Conservation (phyloP, 805 yeast genomes). For the Saccharomycopsis sp. region DNA sequence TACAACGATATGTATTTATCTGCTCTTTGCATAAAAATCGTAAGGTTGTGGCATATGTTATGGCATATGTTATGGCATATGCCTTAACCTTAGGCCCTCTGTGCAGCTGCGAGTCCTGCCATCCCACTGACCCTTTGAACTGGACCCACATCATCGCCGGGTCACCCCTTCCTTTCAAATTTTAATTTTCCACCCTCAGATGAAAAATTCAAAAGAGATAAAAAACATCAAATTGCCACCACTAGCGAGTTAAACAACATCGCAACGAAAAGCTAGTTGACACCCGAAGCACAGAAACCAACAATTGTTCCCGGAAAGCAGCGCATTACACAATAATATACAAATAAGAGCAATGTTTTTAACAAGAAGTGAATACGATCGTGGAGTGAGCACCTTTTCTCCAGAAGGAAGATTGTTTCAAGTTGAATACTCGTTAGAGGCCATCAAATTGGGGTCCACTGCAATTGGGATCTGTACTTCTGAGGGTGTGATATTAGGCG, state of each 20-base stretch:
- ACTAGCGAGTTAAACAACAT: neutral
- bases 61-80: too few species aligned
- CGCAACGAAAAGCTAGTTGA: too few species aligned
- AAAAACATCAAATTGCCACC: neutral
- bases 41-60: too few species aligned
- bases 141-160: too few species aligned
- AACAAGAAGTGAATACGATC: slow-evolving; percentile 98
- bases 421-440: slow-evolving; percentile 96
- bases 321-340: neutral
- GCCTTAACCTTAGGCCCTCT: too few species aligned
- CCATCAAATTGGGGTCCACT: slow-evolving; percentile 94
- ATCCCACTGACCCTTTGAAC: too few species aligned
- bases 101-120: too few species aligned
- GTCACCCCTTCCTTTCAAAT: too few species aligned
- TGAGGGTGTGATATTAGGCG: slow-evolving; percentile 94
- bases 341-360: slow-evolving; percentile 63
- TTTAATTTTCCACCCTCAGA: neutral
- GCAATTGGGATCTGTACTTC: slow-evolving; percentile 95
- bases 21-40: too few species aligned
- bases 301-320: neutral
- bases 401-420: slow-evolving; percentile 98
- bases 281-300: neutral
- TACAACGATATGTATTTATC: too few species aligned
- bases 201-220: neutral
- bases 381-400: slow-evolving; percentile 97